Percentiles rank a stretch among this genome's conserved stretches.
These are phyloP conservation scores for Cyberlindnera subsufficiens DNA, from an alignment of 805 yeast species.

Conservation along the genomic window DNA sequence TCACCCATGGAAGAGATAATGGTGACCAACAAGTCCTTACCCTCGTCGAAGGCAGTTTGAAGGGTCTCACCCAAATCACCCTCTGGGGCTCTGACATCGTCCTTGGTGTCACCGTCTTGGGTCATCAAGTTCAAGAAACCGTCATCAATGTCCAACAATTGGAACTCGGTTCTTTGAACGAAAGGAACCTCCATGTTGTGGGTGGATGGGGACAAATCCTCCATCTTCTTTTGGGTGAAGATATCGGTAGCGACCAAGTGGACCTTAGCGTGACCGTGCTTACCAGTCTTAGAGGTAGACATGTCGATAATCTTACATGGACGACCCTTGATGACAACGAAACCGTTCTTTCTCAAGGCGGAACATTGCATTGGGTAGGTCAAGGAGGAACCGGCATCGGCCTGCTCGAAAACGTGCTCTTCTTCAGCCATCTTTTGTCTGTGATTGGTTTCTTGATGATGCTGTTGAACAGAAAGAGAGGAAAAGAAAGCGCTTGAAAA, in stretches of 20 bases:
- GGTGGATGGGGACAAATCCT: constrained; percentile 99
- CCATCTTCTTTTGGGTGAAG: constrained; percentile 98
- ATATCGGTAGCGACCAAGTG: constrained; percentile 98
- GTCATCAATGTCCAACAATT: constrained; percentile 96
- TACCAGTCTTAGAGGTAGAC: constrained; percentile 99
- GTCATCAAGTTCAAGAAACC: constrained; percentile 97
- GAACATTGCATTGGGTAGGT: constrained; percentile 99
- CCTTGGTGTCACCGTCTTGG: constrained; percentile 97
- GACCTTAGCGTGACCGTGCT: constrained; percentile 99
- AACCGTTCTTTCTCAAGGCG: constrained; percentile 99
- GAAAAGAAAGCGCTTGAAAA: constrained; percentile 2
- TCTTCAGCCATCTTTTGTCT: constrained; percentile 24
- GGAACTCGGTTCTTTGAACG: constrained; percentile 93
- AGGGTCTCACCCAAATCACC: constrained; percentile 94
- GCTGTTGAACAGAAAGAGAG: background rate
- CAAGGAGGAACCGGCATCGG: constrained; percentile 97
- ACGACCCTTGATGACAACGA: constrained; percentile 97
- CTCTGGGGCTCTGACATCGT: constrained; percentile 97
- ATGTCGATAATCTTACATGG: constrained; percentile 99
- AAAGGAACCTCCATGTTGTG: constrained; percentile 99
- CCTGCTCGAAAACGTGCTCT: constrained; percentile 94
- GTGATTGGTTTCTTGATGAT: background rate
- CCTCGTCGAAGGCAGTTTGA: constrained; percentile 92
- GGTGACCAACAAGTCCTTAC: constrained; percentile 96
- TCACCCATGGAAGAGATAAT: constrained; percentile 98